Evolutionary conservation across 2,329 filamentous ascomycete genomes (phyloP).

Genomic region (Beauveria sp.): DNA sequence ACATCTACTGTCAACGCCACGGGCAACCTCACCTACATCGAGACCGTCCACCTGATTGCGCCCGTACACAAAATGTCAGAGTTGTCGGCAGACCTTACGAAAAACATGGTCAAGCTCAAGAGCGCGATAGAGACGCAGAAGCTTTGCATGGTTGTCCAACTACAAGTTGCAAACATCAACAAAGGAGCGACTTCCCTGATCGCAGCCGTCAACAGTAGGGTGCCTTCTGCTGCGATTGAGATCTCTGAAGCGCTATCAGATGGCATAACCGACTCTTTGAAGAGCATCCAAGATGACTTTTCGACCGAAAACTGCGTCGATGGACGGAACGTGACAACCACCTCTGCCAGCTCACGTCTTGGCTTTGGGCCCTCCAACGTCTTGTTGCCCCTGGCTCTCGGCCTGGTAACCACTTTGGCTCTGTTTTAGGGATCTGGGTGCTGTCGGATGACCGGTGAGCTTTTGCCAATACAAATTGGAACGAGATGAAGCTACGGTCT

Average conservation of each 20-base stretch:
- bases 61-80: slow-evolving; percentile 5
- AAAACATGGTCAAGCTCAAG: slow-evolving; percentile 13
- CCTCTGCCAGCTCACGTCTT: not conserved
- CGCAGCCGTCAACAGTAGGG: not conserved
- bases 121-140: slow-evolving; percentile 17
- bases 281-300: not conserved
- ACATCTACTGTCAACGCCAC: not conserved
- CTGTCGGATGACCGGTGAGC: too few species aligned
- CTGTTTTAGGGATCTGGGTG: too few species aligned
- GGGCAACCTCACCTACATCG: not conserved
- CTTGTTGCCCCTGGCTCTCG: not conserved
- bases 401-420: not conserved
- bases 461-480: too few species aligned
- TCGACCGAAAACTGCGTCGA: slow-evolving; percentile 1
- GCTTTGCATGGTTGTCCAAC: slow-evolving; percentile 18
- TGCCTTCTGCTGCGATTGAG: not conserved
- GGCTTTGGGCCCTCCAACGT: not conserved
- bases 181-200: not conserved
- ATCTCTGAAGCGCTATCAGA: slow-evolving; percentile 2
- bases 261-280: slow-evolving; percentile 2
- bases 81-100: not conserved
- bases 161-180: slow-evolving; percentile 9
- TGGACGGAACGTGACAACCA: not conserved
- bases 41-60: slow-evolving; percentile 2
- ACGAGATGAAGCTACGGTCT: too few species aligned